Percentiles rank a stretch among this genome's conserved stretches.
Evolutionary conservation across 441 rosid species (phyloP).

Genomic region (Populus hybrid): DNA sequence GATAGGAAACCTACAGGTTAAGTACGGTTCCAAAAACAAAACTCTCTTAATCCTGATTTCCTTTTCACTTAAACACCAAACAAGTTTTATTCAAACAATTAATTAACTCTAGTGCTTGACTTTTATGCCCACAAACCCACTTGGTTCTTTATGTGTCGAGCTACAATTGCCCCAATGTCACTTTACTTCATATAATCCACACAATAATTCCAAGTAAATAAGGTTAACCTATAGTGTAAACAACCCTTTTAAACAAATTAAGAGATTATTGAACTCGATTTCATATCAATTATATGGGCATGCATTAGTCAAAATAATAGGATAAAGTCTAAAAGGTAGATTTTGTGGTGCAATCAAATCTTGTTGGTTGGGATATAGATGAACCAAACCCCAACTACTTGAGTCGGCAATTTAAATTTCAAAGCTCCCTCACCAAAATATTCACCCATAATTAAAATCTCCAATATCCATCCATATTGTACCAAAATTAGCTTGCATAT

Average conservation of each 20-base stretch:
- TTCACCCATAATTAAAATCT: neutral
- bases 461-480: neutral
- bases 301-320: neutral
- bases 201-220: no score
- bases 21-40: neutral
- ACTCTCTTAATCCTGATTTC: neutral
- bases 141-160: neutral
- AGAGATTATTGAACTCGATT: no score
- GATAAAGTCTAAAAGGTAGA: neutral
- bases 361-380: slow-evolving; percentile 40
- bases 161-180: neutral
- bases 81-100: neutral
- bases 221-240: no score
- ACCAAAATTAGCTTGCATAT: slow-evolving; percentile 20
- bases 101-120: neutral
- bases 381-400: slow-evolving; percentile 44
- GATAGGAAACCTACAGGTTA: no score
- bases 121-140: neutral
- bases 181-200: neutral
- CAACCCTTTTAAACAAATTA: no score
- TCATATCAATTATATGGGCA: neutral
- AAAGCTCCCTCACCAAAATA: slow-evolving; percentile 21
- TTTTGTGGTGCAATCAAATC: slow-evolving; percentile 2
- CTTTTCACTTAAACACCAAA: neutral
- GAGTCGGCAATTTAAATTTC: slow-evolving; percentile 12